Conservation (phyloP, 805 yeast genomes). For the Blastobotrys americana region DNA sequence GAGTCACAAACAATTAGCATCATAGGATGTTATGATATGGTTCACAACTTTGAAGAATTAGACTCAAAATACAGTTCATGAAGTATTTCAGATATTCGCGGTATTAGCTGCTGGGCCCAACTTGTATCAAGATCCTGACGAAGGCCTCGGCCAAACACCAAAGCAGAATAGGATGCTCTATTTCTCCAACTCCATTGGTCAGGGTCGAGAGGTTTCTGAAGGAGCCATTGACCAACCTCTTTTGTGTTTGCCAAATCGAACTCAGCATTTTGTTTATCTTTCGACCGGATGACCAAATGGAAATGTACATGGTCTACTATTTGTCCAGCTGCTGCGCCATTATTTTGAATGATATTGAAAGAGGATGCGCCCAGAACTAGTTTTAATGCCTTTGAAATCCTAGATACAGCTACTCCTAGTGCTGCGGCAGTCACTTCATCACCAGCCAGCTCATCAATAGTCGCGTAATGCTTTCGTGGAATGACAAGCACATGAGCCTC, state of each 20-base stretch:
- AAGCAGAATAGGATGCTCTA: constrained; percentile 20
- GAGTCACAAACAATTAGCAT: no score
- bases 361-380: constrained; percentile 21
- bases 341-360: constrained; percentile 34
- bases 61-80: neutral
- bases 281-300: constrained; percentile 69
- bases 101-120: constrained; percentile 13
- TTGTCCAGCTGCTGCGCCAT: constrained; percentile 90
- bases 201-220: constrained; percentile 2
- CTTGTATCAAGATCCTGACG: constrained; percentile 29
- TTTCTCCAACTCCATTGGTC: constrained; percentile 7
- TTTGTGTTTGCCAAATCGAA: constrained; percentile 4
- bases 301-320: constrained; percentile 90
- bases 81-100: constrained; percentile 10
- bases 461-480: constrained; percentile 29
- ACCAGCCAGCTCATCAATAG: constrained; percentile 23
- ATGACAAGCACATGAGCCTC: constrained; percentile 31
- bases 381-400: constrained; percentile 23
- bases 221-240: constrained; percentile 7
- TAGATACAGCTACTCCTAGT: constrained; percentile 25
- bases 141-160: constrained; percentile 29
- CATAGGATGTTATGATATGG: no score
- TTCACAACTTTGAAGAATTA: no score
- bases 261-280: constrained; percentile 2
- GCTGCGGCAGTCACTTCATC: constrained; percentile 19